Conservation (phyloP, 2,329 filamentous ascomycete genomes). For the Aspergillus puulaauensis region DNA sequence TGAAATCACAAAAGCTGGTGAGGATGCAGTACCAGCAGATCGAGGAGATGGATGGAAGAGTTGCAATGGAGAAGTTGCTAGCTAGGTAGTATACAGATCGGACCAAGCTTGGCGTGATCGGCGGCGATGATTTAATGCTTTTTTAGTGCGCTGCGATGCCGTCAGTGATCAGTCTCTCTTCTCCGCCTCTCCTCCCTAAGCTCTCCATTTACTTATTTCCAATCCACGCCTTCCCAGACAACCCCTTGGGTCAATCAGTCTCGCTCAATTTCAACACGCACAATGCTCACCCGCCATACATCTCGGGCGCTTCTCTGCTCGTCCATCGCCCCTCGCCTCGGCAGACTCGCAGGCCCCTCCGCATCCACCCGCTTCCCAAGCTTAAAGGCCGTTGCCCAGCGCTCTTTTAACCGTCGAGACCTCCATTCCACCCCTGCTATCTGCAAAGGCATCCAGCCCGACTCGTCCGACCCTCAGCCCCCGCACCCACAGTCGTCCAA, state of each 20-base stretch:
- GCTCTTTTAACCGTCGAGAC: slow-evolving; percentile 16
- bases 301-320: slow-evolving; percentile 40
- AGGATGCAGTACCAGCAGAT: background rate
- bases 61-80: too few relatives aligned
- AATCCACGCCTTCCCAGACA: background rate
- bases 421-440: slow-evolving; percentile 38
- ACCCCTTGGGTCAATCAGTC: background rate
- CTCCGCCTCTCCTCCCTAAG: slow-evolving; percentile 3
- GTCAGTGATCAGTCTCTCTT: slow-evolving; percentile 3
- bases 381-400: slow-evolving; percentile 1
- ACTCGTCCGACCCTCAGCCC: slow-evolving; percentile 53
- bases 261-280: slow-evolving; percentile 11
- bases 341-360: slow-evolving; percentile 16
- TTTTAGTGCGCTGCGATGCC: background rate
- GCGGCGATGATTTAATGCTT: slow-evolving; percentile 7
- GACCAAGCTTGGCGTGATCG: slow-evolving; percentile 8
- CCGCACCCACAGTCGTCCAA: slow-evolving; percentile 42
- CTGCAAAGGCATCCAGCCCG: slow-evolving; percentile 59
- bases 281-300: slow-evolving; percentile 40
- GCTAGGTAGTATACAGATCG: background rate
- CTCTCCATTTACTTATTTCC: background rate
- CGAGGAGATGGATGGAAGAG: too few relatives aligned
- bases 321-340: slow-evolving; percentile 17
- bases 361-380: slow-evolving; percentile 17
- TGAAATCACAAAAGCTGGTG: background rate